Evolutionary conservation across 257 asterid genomes (phyloP), one percentile per base, ranked within the genome.

Genomic region (Fraxinus cuspidata): DNA sequence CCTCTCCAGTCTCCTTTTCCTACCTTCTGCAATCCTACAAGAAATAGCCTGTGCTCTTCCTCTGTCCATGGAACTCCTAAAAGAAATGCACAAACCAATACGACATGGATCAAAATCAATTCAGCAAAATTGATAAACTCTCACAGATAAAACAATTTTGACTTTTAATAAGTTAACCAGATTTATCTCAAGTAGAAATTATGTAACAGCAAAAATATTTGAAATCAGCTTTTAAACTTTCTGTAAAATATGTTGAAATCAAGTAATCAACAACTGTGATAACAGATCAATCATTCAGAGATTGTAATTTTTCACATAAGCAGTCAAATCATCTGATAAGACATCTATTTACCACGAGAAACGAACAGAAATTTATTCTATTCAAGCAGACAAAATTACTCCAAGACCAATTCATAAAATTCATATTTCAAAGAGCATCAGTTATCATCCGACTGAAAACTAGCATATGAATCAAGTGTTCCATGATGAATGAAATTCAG

Each of bases 1-100:
- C 97, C 97, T 84, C 92, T 90, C 97, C 97, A 92, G 64, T 94
- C 96, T 35, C 98, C 97, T 82, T 85, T 92, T 51, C 98, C 97
- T 15, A 88, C 91, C 79, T 85, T 88, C 86, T 92, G 86, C 82
- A 92, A 81, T 78, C 98, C 97, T 79, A 90, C 63, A 16, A 94
- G 91, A 92, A 92, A 94, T 76, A 89, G 77, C 81, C 84, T 94
- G 78, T 94, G 97, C 78, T 94, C 98, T 63, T 88, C 97, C 87
- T 94, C 97, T 21, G 97, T 89, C 97, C 97, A 94, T 64, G 96
- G 96, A 77, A 89, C 89, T 80, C 98, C 98, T 94, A 65, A 38
- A 74, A 75, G 34, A 51, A 83, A 31, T 69, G 63, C 23, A 51
- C 70, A 81, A 76, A 77, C 19, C 44, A 60, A 58, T 12, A 1